These are phyloP conservation scores for Pisolithus albus DNA, from an alignment of 768 basidiomycete genomes.

Conservation along the genomic window DNA sequence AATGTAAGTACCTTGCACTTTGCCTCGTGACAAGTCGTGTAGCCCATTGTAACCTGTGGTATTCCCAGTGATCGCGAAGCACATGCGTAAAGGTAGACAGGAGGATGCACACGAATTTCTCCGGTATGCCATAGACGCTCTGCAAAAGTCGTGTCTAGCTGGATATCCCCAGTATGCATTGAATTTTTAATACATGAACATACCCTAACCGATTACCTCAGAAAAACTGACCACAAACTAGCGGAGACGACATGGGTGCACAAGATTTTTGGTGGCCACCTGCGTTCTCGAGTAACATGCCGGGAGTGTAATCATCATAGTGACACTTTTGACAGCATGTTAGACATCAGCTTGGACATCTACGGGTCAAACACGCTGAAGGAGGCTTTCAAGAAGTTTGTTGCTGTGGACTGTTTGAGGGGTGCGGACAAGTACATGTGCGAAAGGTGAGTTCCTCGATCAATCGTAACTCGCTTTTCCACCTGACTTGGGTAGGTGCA, in stretches of 20 bases:
- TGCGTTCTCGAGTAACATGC: conserved; percentile 90
- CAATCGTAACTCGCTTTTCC: conserved; percentile 4
- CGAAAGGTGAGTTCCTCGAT: conserved; percentile 69
- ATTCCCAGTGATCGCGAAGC: conserved; percentile 75
- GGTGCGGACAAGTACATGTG: conserved; percentile 97
- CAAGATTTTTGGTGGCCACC: conserved; percentile 84
- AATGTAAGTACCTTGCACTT: conserved; percentile 41
- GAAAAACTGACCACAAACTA: conserved; percentile 62
- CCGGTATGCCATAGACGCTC: conserved; percentile 84
- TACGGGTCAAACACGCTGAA: conserved; percentile 52
- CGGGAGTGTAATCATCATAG: conserved; percentile 74
- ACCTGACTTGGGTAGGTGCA: conserved; percentile 59
- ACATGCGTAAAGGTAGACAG: conserved; percentile 85
- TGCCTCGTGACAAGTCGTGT: conserved; percentile 4
- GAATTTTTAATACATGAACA: background rate
- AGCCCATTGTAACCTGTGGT: background rate
- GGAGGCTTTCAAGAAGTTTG: conserved; percentile 74
- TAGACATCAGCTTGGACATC: conserved; percentile 93
- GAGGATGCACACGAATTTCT: conserved; percentile 99
- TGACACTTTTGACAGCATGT: conserved; percentile 93
- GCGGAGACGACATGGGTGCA: conserved; percentile 92
- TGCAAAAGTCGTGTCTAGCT: conserved; percentile 79
- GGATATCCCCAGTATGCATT: conserved; percentile 60
- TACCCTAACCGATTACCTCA: conserved; percentile 24
- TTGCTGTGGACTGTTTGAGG: conserved; percentile 72